Evolutionary conservation across 495 filamentous ascomycete genomes (phyloP).

Genomic region (Penicillium manginii): DNA sequence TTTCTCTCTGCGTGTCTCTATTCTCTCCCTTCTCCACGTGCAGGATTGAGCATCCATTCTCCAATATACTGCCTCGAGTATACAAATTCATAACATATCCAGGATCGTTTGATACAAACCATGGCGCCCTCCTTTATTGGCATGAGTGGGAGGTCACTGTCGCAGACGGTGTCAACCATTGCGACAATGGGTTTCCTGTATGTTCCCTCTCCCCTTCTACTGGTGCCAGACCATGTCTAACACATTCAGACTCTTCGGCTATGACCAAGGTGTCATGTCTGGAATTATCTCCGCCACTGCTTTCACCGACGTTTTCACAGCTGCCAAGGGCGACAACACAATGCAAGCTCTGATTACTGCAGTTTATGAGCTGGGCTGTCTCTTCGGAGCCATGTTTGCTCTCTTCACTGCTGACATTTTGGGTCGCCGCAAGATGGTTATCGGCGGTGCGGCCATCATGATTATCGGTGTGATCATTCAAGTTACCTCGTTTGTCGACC

Average conservation of each 20-base stretch:
- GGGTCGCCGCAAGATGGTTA: conserved; percentile 66
- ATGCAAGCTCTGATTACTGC: conserved; percentile 84
- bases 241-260: conserved; percentile 18
- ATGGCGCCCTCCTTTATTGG: conserved; percentile 59
- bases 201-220: neutral
- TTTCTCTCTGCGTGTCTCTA: conserved; percentile 17
- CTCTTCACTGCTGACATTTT: conserved; percentile 68
- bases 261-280: conserved; percentile 68
- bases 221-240: conserved; percentile 12
- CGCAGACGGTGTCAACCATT: conserved; percentile 64
- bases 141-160: conserved; percentile 65
- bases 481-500: conserved; percentile 54
- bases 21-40: conserved; percentile 7
- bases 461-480: conserved; percentile 80
- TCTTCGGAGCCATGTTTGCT: conserved; percentile 73
- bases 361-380: conserved; percentile 80
- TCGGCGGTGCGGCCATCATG: conserved; percentile 73
- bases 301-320: conserved; percentile 72
- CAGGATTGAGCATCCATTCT: conserved; percentile 5
- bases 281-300: conserved; percentile 76
- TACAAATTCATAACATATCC: neutral
- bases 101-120: conserved; percentile 8
- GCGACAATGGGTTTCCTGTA: conserved; percentile 71
- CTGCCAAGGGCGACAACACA: conserved; percentile 64
- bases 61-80: neutral